Conservation (phyloP, 805 yeast genomes). For the Candida broadrunensis region DNA sequence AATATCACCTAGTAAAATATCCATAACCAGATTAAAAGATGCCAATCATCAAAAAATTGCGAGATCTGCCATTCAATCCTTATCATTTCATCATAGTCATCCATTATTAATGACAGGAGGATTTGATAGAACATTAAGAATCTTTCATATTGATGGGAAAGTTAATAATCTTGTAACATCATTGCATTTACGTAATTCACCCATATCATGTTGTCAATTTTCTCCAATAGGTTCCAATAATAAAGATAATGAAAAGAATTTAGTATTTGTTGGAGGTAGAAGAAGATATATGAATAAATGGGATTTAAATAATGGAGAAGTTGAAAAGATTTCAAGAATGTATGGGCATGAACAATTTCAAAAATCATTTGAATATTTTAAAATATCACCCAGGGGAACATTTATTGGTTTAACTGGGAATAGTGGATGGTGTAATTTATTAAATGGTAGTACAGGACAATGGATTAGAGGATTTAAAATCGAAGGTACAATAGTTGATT, state of each 20-base stretch:
- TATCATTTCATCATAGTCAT: conserved; percentile 80
- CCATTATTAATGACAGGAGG: conserved; percentile 90
- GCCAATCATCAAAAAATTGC: conserved; percentile 73
- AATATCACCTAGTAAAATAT: conserved; percentile 66
- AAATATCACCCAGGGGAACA: conserved; percentile 68
- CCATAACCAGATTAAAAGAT: conserved; percentile 81
- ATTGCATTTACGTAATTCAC: conserved; percentile 72
- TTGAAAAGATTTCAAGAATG: conserved; percentile 83
- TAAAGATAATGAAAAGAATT: conserved; percentile 32
- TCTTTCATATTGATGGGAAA: conserved; percentile 90
- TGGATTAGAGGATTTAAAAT: conserved; percentile 85
- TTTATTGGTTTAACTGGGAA: conserved; percentile 77
- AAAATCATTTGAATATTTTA: conserved; percentile 82
- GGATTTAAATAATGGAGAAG: conserved; percentile 68
- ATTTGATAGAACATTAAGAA: conserved; percentile 80
- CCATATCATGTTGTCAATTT: conserved; percentile 75
- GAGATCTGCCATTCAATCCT: conserved; percentile 76
- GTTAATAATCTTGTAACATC: conserved; percentile 78
- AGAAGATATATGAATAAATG: conserved; percentile 89
- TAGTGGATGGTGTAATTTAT: conserved; percentile 86
- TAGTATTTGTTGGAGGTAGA: conserved; percentile 84
- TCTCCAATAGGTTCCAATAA: conserved; percentile 26
- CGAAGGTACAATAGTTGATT: conserved; percentile 83
- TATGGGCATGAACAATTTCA: conserved; percentile 90
- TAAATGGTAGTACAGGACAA: conserved; percentile 77